Conservation (phyloP, 805 yeast species). For the Myxozyma monticola region DNA sequence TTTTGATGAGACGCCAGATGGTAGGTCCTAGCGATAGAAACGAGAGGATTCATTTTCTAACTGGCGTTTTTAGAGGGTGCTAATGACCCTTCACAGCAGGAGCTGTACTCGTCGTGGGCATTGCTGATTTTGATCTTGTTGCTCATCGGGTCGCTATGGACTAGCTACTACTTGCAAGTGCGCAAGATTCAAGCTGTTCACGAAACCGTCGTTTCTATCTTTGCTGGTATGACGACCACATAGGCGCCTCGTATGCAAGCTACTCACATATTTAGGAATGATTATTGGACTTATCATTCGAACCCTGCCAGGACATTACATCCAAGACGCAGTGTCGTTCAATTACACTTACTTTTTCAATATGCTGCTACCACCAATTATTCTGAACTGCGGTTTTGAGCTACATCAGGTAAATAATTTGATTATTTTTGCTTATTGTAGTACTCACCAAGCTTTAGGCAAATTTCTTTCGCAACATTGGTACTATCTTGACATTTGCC, state of each 20-base stretch:
- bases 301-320: constrained; percentile 92
- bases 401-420: constrained; percentile 64
- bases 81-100: constrained; percentile 84
- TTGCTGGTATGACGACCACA: constrained; percentile 58
- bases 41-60: too few relatives aligned
- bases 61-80: constrained; percentile 14
- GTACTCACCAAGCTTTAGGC: constrained; percentile 46
- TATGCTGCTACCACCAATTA: constrained; percentile 90
- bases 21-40: not conserved
- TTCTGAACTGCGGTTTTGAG: constrained; percentile 95
- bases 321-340: constrained; percentile 94
- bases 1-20: constrained; percentile 15
- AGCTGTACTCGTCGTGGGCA: constrained; percentile 97
- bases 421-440: not conserved
- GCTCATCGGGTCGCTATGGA: constrained; percentile 88
- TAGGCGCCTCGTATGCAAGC: not conserved
- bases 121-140: constrained; percentile 78
- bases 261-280: constrained; percentile 22
- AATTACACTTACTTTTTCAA: constrained; percentile 93
- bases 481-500: constrained; percentile 88
- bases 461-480: constrained; percentile 88
- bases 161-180: constrained; percentile 88
- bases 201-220: constrained; percentile 93
- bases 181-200: constrained; percentile 90
- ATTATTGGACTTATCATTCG: constrained; percentile 88